These are phyloP conservation scores for Quercus gilva DNA, from an alignment of 306 rosid species.

Conservation along the genomic window DNA sequence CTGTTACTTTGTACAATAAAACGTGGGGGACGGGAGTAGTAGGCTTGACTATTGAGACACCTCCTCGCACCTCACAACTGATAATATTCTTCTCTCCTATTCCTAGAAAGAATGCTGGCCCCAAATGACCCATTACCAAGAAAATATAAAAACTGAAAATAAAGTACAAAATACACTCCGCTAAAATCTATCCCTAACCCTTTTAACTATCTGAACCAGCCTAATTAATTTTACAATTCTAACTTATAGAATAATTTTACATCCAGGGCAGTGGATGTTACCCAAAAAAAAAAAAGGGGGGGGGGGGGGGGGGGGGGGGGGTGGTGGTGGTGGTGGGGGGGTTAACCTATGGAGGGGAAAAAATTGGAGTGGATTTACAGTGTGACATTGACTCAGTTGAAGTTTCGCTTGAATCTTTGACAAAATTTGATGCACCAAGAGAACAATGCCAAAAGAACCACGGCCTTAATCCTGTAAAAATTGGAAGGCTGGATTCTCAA, in stretches of 20 bases:
- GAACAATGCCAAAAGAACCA: constrained; percentile 22
- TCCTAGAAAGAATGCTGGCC: constrained; percentile 38
- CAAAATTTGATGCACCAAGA: constrained; percentile 23
- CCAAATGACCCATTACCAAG: constrained; percentile 31
- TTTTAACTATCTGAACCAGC: constrained; percentile 33
- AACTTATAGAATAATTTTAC: constrained; percentile 31
- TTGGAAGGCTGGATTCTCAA: constrained; percentile 65
- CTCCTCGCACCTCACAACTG: constrained; percentile 38
- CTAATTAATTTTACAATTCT: constrained; percentile 45
- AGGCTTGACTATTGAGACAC: constrained; percentile 19
- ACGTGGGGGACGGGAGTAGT: constrained; percentile 23
- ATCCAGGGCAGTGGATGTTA: constrained; percentile 36
- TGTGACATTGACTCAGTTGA: constrained; percentile 25
- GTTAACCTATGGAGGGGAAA: too few species aligned
- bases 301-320: background rate
- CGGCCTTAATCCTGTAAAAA: constrained; percentile 73
- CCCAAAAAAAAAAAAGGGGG: constrained; percentile 5
- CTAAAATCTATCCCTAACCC: constrained; percentile 44
- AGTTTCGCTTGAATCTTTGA: constrained; percentile 15
- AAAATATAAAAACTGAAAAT: constrained; percentile 19
- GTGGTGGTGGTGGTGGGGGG: too few species aligned
- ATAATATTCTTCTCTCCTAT: constrained; percentile 23
- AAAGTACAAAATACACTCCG: constrained; percentile 23
- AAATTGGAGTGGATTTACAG: constrained; percentile 47
- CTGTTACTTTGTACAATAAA: constrained; percentile 28